These are phyloP conservation scores for Tuber brumale DNA, from an alignment of 495 filamentous ascomycete genomes.

Conservation along the genomic window DNA sequence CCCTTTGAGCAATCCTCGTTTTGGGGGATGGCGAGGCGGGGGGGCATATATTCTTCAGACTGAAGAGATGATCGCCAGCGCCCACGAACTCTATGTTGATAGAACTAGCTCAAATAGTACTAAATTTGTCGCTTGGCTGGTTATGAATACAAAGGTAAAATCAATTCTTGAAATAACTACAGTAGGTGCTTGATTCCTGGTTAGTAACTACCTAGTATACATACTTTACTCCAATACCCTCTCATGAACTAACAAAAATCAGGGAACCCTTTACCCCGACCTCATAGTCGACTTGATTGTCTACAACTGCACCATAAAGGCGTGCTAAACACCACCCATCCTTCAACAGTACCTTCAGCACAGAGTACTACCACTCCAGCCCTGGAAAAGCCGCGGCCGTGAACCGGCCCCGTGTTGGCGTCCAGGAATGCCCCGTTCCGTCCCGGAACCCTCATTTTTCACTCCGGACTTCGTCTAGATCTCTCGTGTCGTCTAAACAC, in stretches of 20 bases:
- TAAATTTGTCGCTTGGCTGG: constrained; percentile 52
- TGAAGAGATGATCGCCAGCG: constrained; percentile 51
- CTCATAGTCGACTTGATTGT: constrained; percentile 55
- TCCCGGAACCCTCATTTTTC: constrained; percentile 8
- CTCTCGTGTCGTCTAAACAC: constrained; percentile 50
- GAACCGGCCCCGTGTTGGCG: constrained; percentile 48
- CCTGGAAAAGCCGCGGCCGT: constrained; percentile 45
- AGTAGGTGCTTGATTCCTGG: not conserved
- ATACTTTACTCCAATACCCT: constrained; percentile 48
- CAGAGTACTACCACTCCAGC: constrained; percentile 56
- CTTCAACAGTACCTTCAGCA: constrained; percentile 54
- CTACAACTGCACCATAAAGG: constrained; percentile 54
- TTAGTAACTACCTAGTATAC: constrained; percentile 44
- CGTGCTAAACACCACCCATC: constrained; percentile 52
- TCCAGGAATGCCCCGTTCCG: constrained; percentile 54
- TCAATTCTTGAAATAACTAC: not conserved
- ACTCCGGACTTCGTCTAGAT: constrained; percentile 48
- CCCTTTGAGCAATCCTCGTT: constrained; percentile 56
- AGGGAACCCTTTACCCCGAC: constrained; percentile 52
- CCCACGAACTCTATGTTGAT: constrained; percentile 53
- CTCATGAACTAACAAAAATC: not conserved
- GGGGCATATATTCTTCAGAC: constrained; percentile 50
- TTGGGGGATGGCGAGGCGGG: constrained; percentile 52
- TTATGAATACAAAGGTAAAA: constrained; percentile 50
- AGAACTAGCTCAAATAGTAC: constrained; percentile 48